Conservation (phyloP, 805 yeast genomes). For the Pichia pseudocactophila region DNA sequence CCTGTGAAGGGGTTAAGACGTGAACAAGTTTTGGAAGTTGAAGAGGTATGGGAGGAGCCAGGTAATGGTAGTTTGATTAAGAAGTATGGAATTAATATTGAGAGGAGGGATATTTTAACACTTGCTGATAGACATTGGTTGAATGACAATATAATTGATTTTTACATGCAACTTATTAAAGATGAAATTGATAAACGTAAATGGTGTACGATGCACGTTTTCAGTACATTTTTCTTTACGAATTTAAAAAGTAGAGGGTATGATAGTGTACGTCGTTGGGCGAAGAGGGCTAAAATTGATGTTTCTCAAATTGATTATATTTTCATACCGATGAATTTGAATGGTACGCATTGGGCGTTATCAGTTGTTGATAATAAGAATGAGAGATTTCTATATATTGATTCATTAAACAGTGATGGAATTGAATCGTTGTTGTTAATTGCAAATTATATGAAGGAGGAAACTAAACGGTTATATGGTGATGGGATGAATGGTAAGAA, state of each 20-base stretch:
- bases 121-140: conserved; percentile 71
- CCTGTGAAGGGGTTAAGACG: conserved; percentile 25
- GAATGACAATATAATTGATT: conserved; percentile 85
- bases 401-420: conserved; percentile 57
- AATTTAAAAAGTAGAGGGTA: conserved; percentile 67
- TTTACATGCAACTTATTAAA: conserved; percentile 52
- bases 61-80: conserved; percentile 25
- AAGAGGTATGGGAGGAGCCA: conserved; percentile 26
- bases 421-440: conserved; percentile 38
- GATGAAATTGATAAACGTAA: conserved; percentile 17
- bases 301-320: conserved; percentile 57
- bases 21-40: conserved; percentile 28
- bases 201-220: conserved; percentile 46
- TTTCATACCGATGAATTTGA: conserved; percentile 78
- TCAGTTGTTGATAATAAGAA: conserved; percentile 62
- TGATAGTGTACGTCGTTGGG: conserved; percentile 75
- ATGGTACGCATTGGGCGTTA: conserved; percentile 86
- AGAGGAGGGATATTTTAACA: conserved; percentile 60
- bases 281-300: conserved; percentile 62
- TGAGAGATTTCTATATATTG: conserved; percentile 59
- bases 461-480: conserved; percentile 46
- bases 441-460: conserved; percentile 55
- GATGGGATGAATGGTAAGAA: conserved; percentile 28
- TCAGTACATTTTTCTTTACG: conserved; percentile 84
- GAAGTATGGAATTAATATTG: conserved; percentile 47